Evolutionary conservation across 768 basidiomycete species (phyloP).

Genomic region (Mycena olivaceomarginata): DNA sequence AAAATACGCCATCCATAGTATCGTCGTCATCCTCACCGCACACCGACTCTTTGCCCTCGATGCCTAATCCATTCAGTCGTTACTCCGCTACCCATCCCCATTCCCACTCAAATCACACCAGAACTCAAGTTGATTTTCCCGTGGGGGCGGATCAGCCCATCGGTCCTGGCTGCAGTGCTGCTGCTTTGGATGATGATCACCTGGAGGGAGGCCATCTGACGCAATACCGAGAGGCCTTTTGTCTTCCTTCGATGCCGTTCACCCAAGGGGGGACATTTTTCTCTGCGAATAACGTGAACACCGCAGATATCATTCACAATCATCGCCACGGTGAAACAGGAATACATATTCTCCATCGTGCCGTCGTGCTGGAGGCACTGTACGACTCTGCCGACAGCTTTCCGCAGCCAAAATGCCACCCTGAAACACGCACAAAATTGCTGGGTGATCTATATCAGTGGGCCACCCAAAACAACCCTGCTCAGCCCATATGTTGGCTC

Average conservation of each 20-base stretch:
- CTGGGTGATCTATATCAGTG: background rate
- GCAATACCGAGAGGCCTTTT: background rate
- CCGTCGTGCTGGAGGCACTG: background rate
- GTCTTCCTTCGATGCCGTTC: background rate
- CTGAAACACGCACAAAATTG: background rate
- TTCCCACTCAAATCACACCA: no score
- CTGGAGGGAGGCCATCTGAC: background rate
- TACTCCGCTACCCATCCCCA: no score
- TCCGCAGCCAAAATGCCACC: no score
- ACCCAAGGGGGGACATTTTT: background rate
- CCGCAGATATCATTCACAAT: background rate
- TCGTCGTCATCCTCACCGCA: no score
- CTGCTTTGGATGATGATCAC: background rate
- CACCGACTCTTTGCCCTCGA: no score
- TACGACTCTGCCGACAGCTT: no score
- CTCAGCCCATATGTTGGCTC: background rate
- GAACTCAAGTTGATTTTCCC: no score
- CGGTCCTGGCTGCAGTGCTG: no score
- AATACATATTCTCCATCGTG: slow-evolving; percentile 13
- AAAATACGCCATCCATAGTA: no score
- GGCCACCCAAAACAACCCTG: background rate
- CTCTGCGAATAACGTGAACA: background rate
- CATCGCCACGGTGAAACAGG: slow-evolving; percentile 1
- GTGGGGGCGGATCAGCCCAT: no score
- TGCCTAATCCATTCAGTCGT: no score